Evolutionary conservation across 768 basidiomycete species (phyloP).

Genomic region (Dendrothele bispora): DNA sequence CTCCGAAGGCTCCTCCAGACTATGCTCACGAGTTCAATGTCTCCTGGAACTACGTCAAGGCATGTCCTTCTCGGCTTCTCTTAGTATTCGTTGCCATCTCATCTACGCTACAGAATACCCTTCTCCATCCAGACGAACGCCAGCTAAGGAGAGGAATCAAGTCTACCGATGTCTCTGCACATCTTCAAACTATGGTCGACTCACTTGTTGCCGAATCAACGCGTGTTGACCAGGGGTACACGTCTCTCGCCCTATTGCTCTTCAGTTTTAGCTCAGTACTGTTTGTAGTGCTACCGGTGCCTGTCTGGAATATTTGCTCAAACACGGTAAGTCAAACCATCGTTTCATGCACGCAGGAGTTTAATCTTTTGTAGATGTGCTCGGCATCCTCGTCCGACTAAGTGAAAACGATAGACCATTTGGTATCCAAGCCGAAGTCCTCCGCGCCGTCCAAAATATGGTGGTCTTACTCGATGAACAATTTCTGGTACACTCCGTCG

Average conservation of each 20-base stretch:
- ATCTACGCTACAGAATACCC: conserved; percentile 56
- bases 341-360: conserved; percentile 6
- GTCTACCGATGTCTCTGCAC: conserved; percentile 77
- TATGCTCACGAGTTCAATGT: conserved; percentile 71
- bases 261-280: conserved; percentile 36
- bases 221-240: conserved; percentile 81
- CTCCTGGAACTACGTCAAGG: conserved; percentile 78
- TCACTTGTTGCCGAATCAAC: conserved; percentile 84
- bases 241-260: conserved; percentile 51
- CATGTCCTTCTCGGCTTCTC: conserved; percentile 43
- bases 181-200: conserved; percentile 80
- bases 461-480: conserved; percentile 90
- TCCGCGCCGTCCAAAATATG: conserved; percentile 86
- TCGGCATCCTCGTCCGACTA: conserved; percentile 81
- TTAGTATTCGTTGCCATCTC: not conserved
- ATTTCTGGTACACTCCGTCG: conserved; percentile 88
- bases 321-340: conserved; percentile 60
- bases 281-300: conserved; percentile 76
- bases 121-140: conserved; percentile 87
- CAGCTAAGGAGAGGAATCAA: conserved; percentile 80
- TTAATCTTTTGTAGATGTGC: conserved; percentile 54
- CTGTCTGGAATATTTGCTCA: conserved; percentile 89
- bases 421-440: conserved; percentile 89
- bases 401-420: conserved; percentile 83
- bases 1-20: conserved; percentile 57